Conservation (phyloP, 2,329 filamentous ascomycete genomes). For the Fusarium musae region DNA sequence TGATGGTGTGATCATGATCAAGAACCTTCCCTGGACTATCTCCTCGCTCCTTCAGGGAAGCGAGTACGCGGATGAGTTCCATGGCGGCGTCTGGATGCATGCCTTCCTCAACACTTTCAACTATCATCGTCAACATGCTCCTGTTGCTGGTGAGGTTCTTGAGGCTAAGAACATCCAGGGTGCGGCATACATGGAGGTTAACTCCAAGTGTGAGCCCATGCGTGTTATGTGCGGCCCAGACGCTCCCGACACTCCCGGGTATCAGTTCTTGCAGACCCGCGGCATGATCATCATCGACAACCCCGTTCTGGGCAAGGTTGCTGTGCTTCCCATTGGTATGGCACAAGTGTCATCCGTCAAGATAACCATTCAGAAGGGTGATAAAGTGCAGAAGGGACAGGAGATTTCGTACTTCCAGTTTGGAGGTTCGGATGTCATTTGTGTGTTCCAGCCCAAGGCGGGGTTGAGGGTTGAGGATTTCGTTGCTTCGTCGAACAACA, state of each 20-base stretch:
- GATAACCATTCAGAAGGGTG: neutral
- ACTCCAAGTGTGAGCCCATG: neutral
- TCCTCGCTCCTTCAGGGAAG: slow-evolving; percentile 12
- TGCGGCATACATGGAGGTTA: neutral
- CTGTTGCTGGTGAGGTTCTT: neutral
- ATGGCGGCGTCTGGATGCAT: slow-evolving; percentile 15
- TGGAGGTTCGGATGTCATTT: slow-evolving; percentile 14
- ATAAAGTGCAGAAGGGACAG: neutral
- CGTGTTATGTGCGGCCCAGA: slow-evolving; percentile 1
- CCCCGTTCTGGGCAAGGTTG: neutral
- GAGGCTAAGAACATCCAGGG: slow-evolving; percentile 18
- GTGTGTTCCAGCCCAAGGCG: slow-evolving; percentile 5
- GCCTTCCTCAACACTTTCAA: slow-evolving; percentile 22
- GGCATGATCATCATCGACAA: slow-evolving; percentile 13
- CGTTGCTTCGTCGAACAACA: neutral
- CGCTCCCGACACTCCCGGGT: neutral
- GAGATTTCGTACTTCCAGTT: slow-evolving; percentile 18
- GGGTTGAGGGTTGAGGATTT: neutral
- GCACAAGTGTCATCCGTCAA: neutral
- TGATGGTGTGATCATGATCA: slow-evolving; percentile 2
- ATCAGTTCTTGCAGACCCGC: slow-evolving; percentile 13
- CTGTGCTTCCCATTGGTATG: slow-evolving; percentile 1
- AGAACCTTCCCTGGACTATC: neutral
- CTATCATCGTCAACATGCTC: slow-evolving; percentile 3
- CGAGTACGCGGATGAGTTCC: neutral